Evolutionary conservation across 805 yeast genomes (phyloP).

Genomic region (Jamesozyma lodderae): DNA sequence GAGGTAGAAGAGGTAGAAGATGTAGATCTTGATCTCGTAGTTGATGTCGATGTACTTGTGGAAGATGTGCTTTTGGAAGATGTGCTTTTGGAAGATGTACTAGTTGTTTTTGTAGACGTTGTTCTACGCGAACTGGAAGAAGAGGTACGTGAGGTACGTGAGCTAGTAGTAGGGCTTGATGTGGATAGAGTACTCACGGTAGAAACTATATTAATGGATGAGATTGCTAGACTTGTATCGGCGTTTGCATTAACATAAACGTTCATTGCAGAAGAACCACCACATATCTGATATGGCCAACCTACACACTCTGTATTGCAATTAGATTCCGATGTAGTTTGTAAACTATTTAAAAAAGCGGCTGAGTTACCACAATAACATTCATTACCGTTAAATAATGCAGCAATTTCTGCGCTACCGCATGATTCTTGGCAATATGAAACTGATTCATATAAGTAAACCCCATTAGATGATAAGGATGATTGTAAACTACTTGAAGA

Average conservation of each 20-base stretch:
- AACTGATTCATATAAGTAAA: slow-evolving; percentile 50
- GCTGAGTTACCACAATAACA: slow-evolving; percentile 28
- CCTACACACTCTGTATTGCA: slow-evolving; percentile 51
- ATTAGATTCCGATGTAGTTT: slow-evolving; percentile 32
- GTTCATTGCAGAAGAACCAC: slow-evolving; percentile 43
- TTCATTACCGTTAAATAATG: slow-evolving; percentile 24
- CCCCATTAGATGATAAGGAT: slow-evolving; percentile 33
- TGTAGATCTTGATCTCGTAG: neutral
- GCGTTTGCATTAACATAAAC: slow-evolving; percentile 33
- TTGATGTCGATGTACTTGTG: slow-evolving; percentile 3
- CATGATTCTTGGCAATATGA: slow-evolving; percentile 49
- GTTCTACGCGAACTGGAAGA: slow-evolving; percentile 1
- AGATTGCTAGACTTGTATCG: neutral
- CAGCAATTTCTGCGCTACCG: slow-evolving; percentile 28
- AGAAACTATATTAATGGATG: too few species aligned
- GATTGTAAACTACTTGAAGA: slow-evolving; percentile 19
- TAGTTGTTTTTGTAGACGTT: neutral
- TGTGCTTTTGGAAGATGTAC: slow-evolving; percentile 3
- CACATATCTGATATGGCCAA: slow-evolving; percentile 55
- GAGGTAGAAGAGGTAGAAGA: slow-evolving; percentile 2
- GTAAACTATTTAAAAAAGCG: slow-evolving; percentile 14
- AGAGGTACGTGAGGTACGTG: slow-evolving; percentile 6
- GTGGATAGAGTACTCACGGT: neutral
- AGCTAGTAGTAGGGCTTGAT: slow-evolving; percentile 6
- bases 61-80: slow-evolving; percentile 8